Evolutionary conservation across 1,284 basidiomycete species (phyloP), one percentile per base, ranked within the genome.

Genomic region (Irpex sp.): DNA sequence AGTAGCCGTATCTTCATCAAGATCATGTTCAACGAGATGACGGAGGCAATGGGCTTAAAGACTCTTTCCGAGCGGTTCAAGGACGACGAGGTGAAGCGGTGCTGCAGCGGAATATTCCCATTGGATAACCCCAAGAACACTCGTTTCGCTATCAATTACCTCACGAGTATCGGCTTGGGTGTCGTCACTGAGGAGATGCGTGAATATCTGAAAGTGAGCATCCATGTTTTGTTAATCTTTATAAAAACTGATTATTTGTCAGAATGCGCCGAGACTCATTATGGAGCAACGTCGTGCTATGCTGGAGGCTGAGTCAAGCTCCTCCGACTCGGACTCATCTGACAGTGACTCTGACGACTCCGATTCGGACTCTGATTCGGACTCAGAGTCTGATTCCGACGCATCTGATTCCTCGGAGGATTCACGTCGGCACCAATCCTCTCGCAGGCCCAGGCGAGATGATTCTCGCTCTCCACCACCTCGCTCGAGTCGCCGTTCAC

Each of bases 1-100:
- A 94, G 91, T 67, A 91, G 90, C 66, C 93, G 97, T 80, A 99
- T 99, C 73, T 99, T 99, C 73, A 80, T 98, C 74, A 99, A 99
- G 78, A 98, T 98, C 68, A 79, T 98, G 78, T 89, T 98, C 82
- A 86, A 87, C 64, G 97, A 99, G 76, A 86, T 99, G 80, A 90
- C 91, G 78, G 96, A 98, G 78, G 85, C 87, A 64, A 89, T 99
- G 84, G 96, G 97, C 0, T 73, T 98, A 69, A 93, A 92, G 75
- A 82, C 75, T 37, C 77, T 98, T 5, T 85, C 87, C 5, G 91
- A 93, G 72, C 79, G 96, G 49, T 96, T 99, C 78, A 88, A 87
- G 73, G 92, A 95, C 64, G 85, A 88, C 4, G 92, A 94, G 67
- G 80, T 98, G 60, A 87, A 82, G 73, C 78, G 82, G 35, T 86